Conservation (phyloP, 2,329 filamentous ascomycete species). For the Penicillium brevicompactum region DNA sequence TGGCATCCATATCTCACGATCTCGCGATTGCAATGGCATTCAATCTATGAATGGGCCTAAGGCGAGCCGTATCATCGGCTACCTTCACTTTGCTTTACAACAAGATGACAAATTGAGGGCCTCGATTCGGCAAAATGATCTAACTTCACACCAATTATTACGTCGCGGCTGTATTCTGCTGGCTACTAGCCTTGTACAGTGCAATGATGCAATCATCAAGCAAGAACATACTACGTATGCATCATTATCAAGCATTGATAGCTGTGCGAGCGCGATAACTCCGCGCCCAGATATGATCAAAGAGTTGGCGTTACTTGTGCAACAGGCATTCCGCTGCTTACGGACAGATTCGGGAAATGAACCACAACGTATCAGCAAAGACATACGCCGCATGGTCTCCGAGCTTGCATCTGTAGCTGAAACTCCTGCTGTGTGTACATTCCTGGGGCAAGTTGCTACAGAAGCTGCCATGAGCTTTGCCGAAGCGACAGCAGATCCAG, state of each 20-base stretch:
- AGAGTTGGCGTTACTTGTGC: constrained; percentile 37
- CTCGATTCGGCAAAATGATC: not conserved
- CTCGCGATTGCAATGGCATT: constrained; percentile 18
- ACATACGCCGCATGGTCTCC: constrained; percentile 31
- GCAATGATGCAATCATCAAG: constrained; percentile 22
- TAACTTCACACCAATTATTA: constrained; percentile 27
- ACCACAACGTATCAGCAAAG: constrained; percentile 25
- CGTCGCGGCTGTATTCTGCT: constrained; percentile 38
- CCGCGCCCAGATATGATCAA: constrained; percentile 35
- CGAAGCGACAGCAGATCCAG: constrained; percentile 38
- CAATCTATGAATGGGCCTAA: constrained; percentile 22
- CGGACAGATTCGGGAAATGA: constrained; percentile 27
- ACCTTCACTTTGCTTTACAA: constrained; percentile 27
- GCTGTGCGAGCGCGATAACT: constrained; percentile 31
- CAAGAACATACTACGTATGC: constrained; percentile 12
- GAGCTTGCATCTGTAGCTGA: constrained; percentile 24
- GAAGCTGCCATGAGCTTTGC: constrained; percentile 46
- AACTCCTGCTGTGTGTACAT: constrained; percentile 24
- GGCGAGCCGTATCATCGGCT: constrained; percentile 28
- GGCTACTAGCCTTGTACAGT: constrained; percentile 32
- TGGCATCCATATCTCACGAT: constrained; percentile 40
- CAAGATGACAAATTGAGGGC: constrained; percentile 22
- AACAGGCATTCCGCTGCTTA: constrained; percentile 38
- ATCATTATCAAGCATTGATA: constrained; percentile 29
- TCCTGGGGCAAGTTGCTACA: constrained; percentile 39